Conservation (phyloP, 495 filamentous ascomycete genomes). For the Filosporella fistucella region DNA sequence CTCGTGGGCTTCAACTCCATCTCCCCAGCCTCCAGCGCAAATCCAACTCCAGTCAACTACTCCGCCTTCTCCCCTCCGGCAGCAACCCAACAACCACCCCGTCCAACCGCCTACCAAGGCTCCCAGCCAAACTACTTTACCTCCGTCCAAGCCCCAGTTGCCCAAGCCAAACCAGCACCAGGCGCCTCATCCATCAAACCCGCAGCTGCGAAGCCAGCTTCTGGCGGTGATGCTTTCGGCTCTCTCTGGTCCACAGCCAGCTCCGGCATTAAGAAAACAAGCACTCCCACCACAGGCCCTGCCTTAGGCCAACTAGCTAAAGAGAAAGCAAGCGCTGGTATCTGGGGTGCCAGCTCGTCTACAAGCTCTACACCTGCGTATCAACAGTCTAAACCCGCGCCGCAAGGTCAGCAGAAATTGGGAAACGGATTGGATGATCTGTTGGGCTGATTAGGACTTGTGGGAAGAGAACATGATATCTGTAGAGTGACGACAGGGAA, state of each 20-base stretch:
- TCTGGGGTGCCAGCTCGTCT: conserved; percentile 74
- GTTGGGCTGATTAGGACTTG: conserved; percentile 51
- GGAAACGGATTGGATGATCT: conserved; percentile 58
- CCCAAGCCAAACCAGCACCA: conserved; percentile 23
- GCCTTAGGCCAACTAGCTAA: conserved; percentile 91
- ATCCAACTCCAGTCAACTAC: conserved; percentile 48
- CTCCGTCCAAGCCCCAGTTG: conserved; percentile 55
- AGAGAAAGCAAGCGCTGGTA: conserved; percentile 88
- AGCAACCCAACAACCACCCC: conserved; percentile 39
- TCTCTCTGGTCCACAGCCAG: conserved; percentile 74
- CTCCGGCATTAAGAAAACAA: conserved; percentile 72
- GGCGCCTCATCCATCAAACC: conserved; percentile 34
- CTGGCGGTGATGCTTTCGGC: conserved; percentile 78
- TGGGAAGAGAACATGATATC: too few relatives aligned
- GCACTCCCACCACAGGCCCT: conserved; percentile 53
- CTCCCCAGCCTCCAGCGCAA: conserved; percentile 62
- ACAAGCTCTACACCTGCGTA: conserved; percentile 33
- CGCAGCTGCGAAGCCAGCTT: conserved; percentile 45
- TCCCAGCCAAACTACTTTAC: conserved; percentile 91
- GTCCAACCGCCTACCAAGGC: conserved; percentile 69
- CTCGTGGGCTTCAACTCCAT: conserved; percentile 76
- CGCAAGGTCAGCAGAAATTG: conserved; percentile 22
- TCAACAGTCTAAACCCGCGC: conserved; percentile 31
- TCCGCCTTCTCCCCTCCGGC: conserved; percentile 49
- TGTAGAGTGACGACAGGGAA: too few relatives aligned